Evolutionary conservation across 352 stramenopile species (phyloP).

Genomic region (Phytopythium helicoides): DNA sequence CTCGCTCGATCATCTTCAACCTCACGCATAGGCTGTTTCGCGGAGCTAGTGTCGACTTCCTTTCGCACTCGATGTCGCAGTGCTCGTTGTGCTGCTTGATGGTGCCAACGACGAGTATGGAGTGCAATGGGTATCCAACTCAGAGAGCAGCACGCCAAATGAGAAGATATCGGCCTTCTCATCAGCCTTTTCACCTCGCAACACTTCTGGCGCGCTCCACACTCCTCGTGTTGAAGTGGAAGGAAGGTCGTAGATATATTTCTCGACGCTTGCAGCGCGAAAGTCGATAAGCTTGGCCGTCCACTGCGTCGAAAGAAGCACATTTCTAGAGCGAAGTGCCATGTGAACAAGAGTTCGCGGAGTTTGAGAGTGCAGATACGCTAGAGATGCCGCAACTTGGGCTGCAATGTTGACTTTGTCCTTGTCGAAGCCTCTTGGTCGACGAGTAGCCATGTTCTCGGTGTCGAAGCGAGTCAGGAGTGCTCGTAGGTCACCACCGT

Average conservation of each 20-base stretch:
- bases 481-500: slow-evolving; percentile 39
- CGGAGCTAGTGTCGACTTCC: too few species aligned
- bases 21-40: too few species aligned
- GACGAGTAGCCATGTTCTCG: slow-evolving; percentile 1
- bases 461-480: slow-evolving; percentile 35
- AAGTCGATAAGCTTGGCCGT: slow-evolving; percentile 58
- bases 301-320: slow-evolving; percentile 24
- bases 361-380: slow-evolving; percentile 48
- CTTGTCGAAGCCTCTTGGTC: slow-evolving; percentile 22
- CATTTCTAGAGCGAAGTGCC: slow-evolving; percentile 26
- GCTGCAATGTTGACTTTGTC: slow-evolving; percentile 49
- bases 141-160: slow-evolving; percentile 52
- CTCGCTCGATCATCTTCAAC: neutral
- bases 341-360: slow-evolving; percentile 23
- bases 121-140: slow-evolving; percentile 32
- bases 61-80: too few species aligned
- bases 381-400: slow-evolving; percentile 39
- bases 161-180: slow-evolving; percentile 54
- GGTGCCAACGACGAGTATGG: slow-evolving; percentile 17
- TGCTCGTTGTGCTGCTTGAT: neutral
- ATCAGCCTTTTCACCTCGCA: slow-evolving; percentile 34
- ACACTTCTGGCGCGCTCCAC: slow-evolving; percentile 49
- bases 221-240: slow-evolving; percentile 3
- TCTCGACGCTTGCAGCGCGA: slow-evolving; percentile 11
- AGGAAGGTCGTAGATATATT: neutral